Conservation (phyloP, 1,284 basidiomycete species). For the Sutorius eximius region DNA sequence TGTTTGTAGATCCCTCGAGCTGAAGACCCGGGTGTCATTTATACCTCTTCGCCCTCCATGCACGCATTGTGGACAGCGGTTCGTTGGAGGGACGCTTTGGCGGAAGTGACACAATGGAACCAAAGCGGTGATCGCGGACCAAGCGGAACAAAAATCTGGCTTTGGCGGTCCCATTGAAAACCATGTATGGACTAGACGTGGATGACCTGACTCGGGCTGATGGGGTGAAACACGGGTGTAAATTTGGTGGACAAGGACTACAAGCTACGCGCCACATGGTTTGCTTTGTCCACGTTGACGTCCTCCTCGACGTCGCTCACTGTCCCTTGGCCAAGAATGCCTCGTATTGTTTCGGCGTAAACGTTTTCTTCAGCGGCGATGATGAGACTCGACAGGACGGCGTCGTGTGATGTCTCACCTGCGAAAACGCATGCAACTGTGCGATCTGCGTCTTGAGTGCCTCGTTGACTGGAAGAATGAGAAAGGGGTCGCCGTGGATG, state of each 20-base stretch:
- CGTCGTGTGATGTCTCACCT: conserved; percentile 47
- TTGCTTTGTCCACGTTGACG: no score
- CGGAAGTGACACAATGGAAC: neutral
- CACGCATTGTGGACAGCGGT: conserved; percentile 12
- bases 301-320: conserved; percentile 11
- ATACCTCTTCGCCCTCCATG: conserved; percentile 12
- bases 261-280: neutral
- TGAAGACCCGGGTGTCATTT: conserved; percentile 9
- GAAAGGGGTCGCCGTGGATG: neutral
- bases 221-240: conserved; percentile 3
- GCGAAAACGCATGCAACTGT: conserved; percentile 82
- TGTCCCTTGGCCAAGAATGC: conserved; percentile 45
- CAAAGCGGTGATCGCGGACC: conserved; percentile 3
- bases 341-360: conserved; percentile 71
- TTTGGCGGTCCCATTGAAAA: conserved; percentile 1
- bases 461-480: conserved; percentile 60
- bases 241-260: conserved; percentile 8
- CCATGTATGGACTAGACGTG: neutral
- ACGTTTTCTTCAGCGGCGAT: conserved; percentile 57
- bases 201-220: neutral
- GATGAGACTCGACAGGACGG: neutral
- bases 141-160: conserved; percentile 12
- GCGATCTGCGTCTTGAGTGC: conserved; percentile 69
- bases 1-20: neutral
- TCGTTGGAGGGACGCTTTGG: no score